Percentiles rank a stretch among this genome's conserved stretches.
Conservation (phyloP, 2,329 filamentous ascomycete genomes). For the Ciborinia camelliae region DNA sequence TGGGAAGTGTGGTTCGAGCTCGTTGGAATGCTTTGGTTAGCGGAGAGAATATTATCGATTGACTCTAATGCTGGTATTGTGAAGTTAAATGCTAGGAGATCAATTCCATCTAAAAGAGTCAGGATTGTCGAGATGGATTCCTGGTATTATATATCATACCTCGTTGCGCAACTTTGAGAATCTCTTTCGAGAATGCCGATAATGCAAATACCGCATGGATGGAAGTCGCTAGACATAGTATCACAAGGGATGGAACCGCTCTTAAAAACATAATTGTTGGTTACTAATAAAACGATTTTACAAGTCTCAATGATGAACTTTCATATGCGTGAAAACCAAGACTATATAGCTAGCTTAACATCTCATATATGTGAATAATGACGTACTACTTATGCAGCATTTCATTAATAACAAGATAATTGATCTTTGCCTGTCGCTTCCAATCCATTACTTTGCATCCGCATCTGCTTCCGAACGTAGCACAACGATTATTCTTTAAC, state of each 20-base stretch:
- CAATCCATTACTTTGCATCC: background rate
- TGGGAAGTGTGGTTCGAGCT: background rate
- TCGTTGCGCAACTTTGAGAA: background rate
- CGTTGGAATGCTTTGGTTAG: too few relatives aligned
- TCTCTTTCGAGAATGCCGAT: background rate
- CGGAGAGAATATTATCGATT: background rate
- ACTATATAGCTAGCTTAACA: background rate
- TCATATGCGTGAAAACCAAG: background rate
- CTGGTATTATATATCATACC: background rate
- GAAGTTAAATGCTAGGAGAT: conserved; percentile 1
- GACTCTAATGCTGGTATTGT: background rate
- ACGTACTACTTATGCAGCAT: background rate
- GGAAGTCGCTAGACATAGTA: background rate
- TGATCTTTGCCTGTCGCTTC: background rate
- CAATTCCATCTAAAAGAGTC: conserved; percentile 1
- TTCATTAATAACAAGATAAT: background rate
- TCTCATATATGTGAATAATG: background rate
- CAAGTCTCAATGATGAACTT: background rate
- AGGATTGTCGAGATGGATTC: background rate
- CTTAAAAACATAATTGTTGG: background rate
- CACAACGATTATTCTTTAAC: background rate
- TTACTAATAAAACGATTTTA: background rate
- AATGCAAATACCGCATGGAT: background rate
- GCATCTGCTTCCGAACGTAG: background rate
- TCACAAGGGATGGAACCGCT: background rate